Percentiles rank a stretch among this genome's conserved stretches.
These are phyloP conservation scores for Nakaseomyces glabratus DNA, from an alignment of 1,139 yeast genomes.

Conservation along the genomic window DNA sequence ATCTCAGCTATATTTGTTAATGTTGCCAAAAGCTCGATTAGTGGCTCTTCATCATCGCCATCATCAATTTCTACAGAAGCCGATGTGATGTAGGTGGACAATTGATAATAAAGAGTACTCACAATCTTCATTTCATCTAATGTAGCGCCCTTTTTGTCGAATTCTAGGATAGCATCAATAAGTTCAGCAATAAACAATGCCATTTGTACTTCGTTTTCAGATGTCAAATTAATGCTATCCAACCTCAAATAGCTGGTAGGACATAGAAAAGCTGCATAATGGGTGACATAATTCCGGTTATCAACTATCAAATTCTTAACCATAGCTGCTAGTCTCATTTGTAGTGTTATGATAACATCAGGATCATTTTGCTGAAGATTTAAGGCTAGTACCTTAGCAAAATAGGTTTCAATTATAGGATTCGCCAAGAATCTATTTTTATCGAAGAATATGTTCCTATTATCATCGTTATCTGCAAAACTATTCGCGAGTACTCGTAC, in stretches of 20 bases:
- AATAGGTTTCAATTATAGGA: constrained; percentile 15
- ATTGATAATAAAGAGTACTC: constrained; percentile 11
- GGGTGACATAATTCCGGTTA: constrained; percentile 15
- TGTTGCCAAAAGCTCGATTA: not conserved
- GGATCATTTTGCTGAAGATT: constrained; percentile 8
- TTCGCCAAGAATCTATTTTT: constrained; percentile 7
- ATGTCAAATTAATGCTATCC: constrained; percentile 9
- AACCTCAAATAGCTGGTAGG: not conserved
- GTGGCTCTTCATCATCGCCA: constrained; percentile 9
- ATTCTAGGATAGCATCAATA: constrained; percentile 16
- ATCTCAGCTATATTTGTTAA: constrained; percentile 13
- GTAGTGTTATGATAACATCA: constrained; percentile 14
- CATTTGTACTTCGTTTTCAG: constrained; percentile 14
- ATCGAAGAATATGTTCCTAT: constrained; percentile 18
- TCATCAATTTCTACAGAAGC: constrained; percentile 7
- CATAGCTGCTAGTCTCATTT: constrained; percentile 24
- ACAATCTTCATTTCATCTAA: constrained; percentile 13
- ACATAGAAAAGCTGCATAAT: not conserved
- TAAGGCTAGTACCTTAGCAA: constrained; percentile 14
- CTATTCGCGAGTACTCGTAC: constrained; percentile 29
- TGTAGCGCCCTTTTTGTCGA: constrained; percentile 8
- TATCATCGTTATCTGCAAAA: constrained; percentile 27
- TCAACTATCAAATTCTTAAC: constrained; percentile 25
- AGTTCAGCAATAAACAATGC: constrained; percentile 20
- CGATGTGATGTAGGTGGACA: constrained; percentile 11